Percentiles rank a stretch among this genome's conserved stretches.
Evolutionary conservation across 1,284 basidiomycete species (phyloP).

Genomic region (Austroboletus novae-zelandiae): DNA sequence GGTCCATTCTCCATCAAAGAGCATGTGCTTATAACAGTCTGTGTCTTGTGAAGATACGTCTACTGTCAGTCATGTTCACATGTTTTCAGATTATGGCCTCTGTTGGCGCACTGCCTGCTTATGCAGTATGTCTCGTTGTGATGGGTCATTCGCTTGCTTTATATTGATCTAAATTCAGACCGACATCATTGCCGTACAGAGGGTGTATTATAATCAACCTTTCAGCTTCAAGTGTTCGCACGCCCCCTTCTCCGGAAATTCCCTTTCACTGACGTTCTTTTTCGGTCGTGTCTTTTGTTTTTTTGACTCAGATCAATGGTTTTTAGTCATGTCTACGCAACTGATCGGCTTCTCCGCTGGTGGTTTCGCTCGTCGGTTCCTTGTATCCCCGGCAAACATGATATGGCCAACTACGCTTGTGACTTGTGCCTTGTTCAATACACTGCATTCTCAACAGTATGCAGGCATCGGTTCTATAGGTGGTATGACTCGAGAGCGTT

Average conservation of each 20-base stretch:
- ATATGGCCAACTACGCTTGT: conserved; percentile 58
- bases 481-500: conserved; percentile 49
- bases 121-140: conserved; percentile 35
- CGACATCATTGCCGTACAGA: conserved; percentile 40
- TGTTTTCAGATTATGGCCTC: conserved; percentile 51
- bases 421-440: conserved; percentile 53
- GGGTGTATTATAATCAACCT: conserved; percentile 35
- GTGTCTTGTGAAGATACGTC: neutral
- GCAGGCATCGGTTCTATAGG: conserved; percentile 42
- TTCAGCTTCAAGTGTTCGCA: conserved; percentile 35
- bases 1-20: conserved; percentile 79
- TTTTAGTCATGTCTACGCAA: conserved; percentile 42
- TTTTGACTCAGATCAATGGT: conserved; percentile 32
- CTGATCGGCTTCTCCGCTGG: conserved; percentile 47
- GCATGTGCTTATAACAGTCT: conserved; percentile 57
- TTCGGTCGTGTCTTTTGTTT: conserved; percentile 1
- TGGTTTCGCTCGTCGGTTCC: conserved; percentile 42
- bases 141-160: neutral
- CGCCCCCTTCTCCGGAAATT: conserved; percentile 2
- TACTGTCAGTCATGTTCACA: neutral
- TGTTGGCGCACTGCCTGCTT: conserved; percentile 41
- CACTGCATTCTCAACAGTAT: conserved; percentile 52
- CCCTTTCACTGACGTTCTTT: conserved; percentile 1
- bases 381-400: conserved; percentile 43
- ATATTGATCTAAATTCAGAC: conserved; percentile 50